Evolutionary conservation across 768 basidiomycete species (phyloP), one percentile per base, ranked within the genome.

Genomic region (Lentinula raphanica): DNA sequence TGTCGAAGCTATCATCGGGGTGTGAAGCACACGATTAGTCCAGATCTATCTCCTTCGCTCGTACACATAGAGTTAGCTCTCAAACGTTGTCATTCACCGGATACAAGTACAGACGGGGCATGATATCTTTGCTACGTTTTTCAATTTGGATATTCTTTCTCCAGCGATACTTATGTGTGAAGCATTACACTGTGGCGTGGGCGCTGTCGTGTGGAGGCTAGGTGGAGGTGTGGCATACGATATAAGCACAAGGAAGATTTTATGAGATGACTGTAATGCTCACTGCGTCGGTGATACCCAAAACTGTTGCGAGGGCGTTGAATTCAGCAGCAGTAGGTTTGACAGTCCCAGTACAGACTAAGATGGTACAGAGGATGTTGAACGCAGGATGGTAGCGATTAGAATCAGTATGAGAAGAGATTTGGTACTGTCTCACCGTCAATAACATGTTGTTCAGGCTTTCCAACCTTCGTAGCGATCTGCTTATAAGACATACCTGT

Each of bases 261-360:
- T 40, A 44, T 19, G 4, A 23, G 21, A 44, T 48, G 29, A 23
- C 21, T 13, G 46, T 19, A 25, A 6, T 15, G 40, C 72, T 58
- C 58, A 81, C 81, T 8, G 65, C 36, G 31, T 46, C 60, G 25
- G 68, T 63, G 63, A 86, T 75, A 17, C 65, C 70, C 21, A 87
- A 71, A 3, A 65, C 76, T 0, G 11, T 8, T 0, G 82, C 79
- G 58, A 88, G 72, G 25, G 67, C 66, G 35, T 72, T 66, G 68
- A 84, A 86, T 62, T 87, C 86, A 0, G 63, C 58, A 7, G 69
- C 60, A 8, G 79, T 80, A 13, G 86, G 77, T 58, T 64, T 77
- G 3, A 13, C 36, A 0, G 19, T 62, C 6, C 78, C 83, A 11
- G 74, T 73, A 68, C 80, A 76, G 62, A 87, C 86, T 87, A 48